These are phyloP conservation scores for Mycena epipterygia DNA, from an alignment of 768 basidiomycete genomes.

Conservation along the genomic window DNA sequence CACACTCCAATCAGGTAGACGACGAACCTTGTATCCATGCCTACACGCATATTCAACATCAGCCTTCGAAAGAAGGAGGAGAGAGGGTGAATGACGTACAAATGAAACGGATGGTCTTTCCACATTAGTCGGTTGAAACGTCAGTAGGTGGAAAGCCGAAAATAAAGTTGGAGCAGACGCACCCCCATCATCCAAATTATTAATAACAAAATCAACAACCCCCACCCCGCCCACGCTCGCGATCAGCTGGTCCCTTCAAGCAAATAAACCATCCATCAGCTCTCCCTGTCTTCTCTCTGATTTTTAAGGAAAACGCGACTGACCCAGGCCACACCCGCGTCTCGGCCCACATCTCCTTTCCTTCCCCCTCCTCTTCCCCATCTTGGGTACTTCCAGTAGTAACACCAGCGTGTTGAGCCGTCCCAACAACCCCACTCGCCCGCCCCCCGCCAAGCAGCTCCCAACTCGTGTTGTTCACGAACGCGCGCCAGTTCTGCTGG, in stretches of 20 bases:
- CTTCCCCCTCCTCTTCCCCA: background rate
- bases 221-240: background rate
- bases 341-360: background rate
- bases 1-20: background rate
- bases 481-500: slow-evolving; percentile 32
- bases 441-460: slow-evolving; percentile 18
- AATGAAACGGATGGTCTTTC: slow-evolving; percentile 26
- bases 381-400: too few relatives aligned
- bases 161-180: too few relatives aligned
- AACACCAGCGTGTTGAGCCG: background rate
- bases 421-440: slow-evolving; percentile 12
- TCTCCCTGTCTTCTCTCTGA: background rate
- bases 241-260: slow-evolving; percentile 31
- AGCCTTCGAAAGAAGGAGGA: background rate
- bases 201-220: slow-evolving; percentile 30
- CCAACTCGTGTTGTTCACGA: slow-evolving; percentile 36
- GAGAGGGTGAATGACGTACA: slow-evolving; percentile 6
- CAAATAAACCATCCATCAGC: background rate
- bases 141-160: background rate
- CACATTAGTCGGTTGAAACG: background rate
- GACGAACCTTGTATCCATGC: slow-evolving; percentile 26
- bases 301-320: background rate
- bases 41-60: background rate
- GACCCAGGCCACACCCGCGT: slow-evolving; percentile 29
- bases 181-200: slow-evolving; percentile 35